Percentiles rank a stretch among this genome's conserved stretches.
Evolutionary conservation across 768 basidiomycete genomes (phyloP).

Genomic region (Tulasnella sp.): DNA sequence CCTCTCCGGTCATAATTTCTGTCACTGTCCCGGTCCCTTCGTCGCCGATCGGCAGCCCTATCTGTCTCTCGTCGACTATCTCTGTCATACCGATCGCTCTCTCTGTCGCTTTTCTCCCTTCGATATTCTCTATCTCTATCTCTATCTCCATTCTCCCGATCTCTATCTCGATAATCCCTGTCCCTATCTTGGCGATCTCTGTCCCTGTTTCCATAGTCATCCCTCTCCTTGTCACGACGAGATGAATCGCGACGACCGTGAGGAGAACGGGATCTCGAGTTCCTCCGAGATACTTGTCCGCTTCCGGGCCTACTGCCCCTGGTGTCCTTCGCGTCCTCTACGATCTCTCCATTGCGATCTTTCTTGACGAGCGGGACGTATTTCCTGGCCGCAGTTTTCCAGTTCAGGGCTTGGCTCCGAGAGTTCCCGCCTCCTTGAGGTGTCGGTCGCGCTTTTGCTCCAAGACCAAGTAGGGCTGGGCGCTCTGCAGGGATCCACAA

Average conservation of each 20-base stretch:
- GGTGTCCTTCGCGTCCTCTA: neutral
- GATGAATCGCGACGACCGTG: slow-evolving; percentile 27
- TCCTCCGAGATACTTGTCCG: slow-evolving; percentile 23
- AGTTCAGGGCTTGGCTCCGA: slow-evolving; percentile 27
- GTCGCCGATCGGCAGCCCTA: neutral
- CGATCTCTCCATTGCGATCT: slow-evolving; percentile 32
- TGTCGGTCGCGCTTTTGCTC: slow-evolving; percentile 74
- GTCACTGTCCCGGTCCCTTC: neutral
- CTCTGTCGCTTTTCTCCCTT: slow-evolving; percentile 23
- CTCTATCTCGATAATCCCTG: slow-evolving; percentile 17
- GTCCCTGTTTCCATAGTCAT: slow-evolving; percentile 20
- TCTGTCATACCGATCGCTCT: slow-evolving; percentile 21
- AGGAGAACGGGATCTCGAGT: slow-evolving; percentile 28
- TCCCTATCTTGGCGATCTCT: slow-evolving; percentile 15
- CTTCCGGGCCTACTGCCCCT: slow-evolving; percentile 6
- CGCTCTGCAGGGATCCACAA: slow-evolving; percentile 75
- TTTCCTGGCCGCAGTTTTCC: slow-evolving; percentile 44
- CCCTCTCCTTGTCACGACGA: slow-evolving; percentile 23
- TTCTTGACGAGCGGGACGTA: slow-evolving; percentile 76
- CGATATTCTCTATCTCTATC: slow-evolving; percentile 22
- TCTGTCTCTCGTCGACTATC: neutral
- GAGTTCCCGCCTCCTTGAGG: slow-evolving; percentile 32
- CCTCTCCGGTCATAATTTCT: neutral
- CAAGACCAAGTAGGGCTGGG: slow-evolving; percentile 82
- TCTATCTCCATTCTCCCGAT: slow-evolving; percentile 14